A percentile compares a stretch with the other conserved stretches of the same genome.
Evolutionary conservation across 306 rosid genomes (phyloP).

Genomic region (Lagenaria siceraria): DNA sequence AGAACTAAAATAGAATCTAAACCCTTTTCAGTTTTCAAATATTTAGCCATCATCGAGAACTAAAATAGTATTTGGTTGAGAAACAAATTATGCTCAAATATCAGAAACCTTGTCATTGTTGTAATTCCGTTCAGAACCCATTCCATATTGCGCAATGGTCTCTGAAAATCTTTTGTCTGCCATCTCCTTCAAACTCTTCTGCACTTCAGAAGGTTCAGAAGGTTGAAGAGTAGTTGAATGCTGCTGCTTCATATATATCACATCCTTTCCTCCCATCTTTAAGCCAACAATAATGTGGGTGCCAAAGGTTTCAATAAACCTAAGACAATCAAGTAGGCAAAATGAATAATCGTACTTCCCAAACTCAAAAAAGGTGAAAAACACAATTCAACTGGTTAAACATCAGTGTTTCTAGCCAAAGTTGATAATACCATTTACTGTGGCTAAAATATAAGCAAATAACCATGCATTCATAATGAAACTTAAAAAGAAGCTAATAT

Average conservation of each 20-base stretch:
- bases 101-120: slow-evolving; percentile 47
- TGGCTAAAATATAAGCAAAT: neutral
- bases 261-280: slow-evolving; percentile 98
- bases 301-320: slow-evolving; percentile 87
- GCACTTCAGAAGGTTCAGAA: slow-evolving; percentile 79
- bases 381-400: neutral
- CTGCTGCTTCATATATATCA: slow-evolving; percentile 90
- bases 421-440: neutral
- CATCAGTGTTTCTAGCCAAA: neutral
- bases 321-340: slow-evolving; percentile 17
- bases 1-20: neutral
- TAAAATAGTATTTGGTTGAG: neutral
- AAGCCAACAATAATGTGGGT: slow-evolving; percentile 90
- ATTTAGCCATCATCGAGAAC: neutral
- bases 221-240: slow-evolving; percentile 83
- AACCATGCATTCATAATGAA: neutral
- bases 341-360: neutral
- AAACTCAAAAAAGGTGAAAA: neutral
- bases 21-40: neutral
- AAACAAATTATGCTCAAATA: neutral
- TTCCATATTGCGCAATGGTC: slow-evolving; percentile 37
- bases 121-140: slow-evolving; percentile 54
- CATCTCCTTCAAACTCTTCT: slow-evolving; percentile 73
- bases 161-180: slow-evolving; percentile 83
- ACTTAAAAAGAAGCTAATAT: neutral